A percentile compares a stretch with the other conserved stretches of the same genome.
Evolutionary conservation across 495 filamentous ascomycete species (phyloP).

Genomic region (Trypethelium eluteriae): DNA sequence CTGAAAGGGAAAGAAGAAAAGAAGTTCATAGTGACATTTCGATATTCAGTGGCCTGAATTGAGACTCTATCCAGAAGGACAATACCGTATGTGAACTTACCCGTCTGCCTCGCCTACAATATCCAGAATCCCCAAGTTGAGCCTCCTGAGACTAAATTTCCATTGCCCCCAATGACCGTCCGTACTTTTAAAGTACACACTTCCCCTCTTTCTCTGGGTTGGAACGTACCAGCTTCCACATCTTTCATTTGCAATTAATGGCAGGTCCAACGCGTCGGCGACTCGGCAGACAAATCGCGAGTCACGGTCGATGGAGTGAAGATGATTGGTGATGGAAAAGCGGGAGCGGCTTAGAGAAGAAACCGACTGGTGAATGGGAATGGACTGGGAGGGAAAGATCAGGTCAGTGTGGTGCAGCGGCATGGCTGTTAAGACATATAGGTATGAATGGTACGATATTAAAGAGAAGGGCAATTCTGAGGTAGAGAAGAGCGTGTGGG

Average conservation of each 20-base stretch:
- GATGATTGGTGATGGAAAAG: conserved; percentile 71
- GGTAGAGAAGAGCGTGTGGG: too few species aligned
- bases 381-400: conserved; percentile 30
- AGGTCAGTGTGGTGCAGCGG: conserved; percentile 22
- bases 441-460: neutral
- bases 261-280: conserved; percentile 42
- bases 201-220: conserved; percentile 54
- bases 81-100: conserved; percentile 34
- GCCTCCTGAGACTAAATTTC: conserved; percentile 73
- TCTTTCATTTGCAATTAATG: conserved; percentile 85
- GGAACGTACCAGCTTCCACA: conserved; percentile 95
- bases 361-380: conserved; percentile 33
- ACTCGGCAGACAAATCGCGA: conserved; percentile 31
- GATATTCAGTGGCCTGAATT: too few species aligned
- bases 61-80: too few species aligned
- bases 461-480: neutral
- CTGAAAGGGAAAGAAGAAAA: too few species aligned
- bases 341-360: conserved; percentile 60
- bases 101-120: conserved; percentile 55
- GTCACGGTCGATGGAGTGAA: conserved; percentile 45
- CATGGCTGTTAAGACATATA: neutral
- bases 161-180: conserved; percentile 88
- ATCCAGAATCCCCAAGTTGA: conserved; percentile 74
- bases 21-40: too few species aligned
- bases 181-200: conserved; percentile 94